phyloP scores from a whole-genome alignment of 345 rosid species.

The Hibiscus mutabilis region DNA sequence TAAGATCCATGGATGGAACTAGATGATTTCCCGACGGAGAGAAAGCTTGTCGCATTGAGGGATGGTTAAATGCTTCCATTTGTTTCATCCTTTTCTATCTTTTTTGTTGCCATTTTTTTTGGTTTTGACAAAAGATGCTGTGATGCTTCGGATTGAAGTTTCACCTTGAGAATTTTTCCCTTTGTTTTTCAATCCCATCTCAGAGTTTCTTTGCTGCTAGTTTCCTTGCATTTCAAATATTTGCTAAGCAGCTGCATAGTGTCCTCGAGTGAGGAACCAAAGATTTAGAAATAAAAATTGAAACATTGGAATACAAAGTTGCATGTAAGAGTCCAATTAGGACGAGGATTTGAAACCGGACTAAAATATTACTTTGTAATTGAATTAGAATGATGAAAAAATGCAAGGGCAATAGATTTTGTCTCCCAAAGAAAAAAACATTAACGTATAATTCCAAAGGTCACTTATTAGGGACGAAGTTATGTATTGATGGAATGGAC shows the following conservation, averaged over 20 bases:
- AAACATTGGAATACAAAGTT: too few relatives aligned
- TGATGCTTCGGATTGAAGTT: constrained; percentile 31
- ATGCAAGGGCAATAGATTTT: too few relatives aligned
- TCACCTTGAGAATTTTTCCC: constrained; percentile 6
- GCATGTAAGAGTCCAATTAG: too few relatives aligned
- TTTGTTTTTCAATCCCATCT: neutral
- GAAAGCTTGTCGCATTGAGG: constrained; percentile 30
- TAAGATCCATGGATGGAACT: constrained; percentile 26
- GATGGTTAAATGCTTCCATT: constrained; percentile 32
- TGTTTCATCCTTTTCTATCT: constrained; percentile 29
- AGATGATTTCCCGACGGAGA: constrained; percentile 18
- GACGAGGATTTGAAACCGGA: too few relatives aligned
- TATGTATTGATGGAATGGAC: too few relatives aligned
- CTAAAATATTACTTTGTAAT: too few relatives aligned
- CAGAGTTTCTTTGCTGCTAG: neutral
- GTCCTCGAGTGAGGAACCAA: too few relatives aligned
- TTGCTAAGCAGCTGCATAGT: neutral
- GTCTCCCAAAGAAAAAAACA: too few relatives aligned
- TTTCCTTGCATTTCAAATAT: neutral
- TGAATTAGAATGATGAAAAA: too few relatives aligned
- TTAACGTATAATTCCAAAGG: too few relatives aligned
- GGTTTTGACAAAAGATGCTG: constrained; percentile 31
- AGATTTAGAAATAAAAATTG: too few relatives aligned
- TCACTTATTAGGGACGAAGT: too few relatives aligned
- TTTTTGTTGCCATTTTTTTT: constrained; percentile 26